Evolutionary conservation across 495 filamentous ascomycete genomes (phyloP).

Genomic region (Bryoglossum gracile): DNA sequence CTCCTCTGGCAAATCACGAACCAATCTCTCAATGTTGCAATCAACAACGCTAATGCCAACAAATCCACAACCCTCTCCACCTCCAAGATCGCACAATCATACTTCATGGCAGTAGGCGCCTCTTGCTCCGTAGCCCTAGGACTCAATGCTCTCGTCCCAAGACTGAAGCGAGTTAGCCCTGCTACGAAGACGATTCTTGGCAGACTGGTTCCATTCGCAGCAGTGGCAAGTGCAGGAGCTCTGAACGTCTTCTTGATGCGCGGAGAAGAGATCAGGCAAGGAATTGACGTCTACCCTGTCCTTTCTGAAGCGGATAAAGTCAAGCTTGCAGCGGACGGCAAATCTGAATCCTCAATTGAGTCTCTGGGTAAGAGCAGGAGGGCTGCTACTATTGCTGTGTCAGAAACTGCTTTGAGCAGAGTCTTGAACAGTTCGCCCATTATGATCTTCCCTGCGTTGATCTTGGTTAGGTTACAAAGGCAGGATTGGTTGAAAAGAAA

Average conservation of each 20-base stretch:
- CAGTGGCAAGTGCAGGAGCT: constrained; percentile 81
- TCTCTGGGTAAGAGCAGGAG: constrained; percentile 78
- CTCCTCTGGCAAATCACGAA: constrained; percentile 94
- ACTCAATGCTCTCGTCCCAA: constrained; percentile 81
- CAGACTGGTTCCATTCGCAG: constrained; percentile 89
- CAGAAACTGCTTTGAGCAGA: constrained; percentile 81
- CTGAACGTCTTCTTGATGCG: constrained; percentile 98
- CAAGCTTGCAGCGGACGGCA: constrained; percentile 42
- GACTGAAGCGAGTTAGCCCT: constrained; percentile 69
- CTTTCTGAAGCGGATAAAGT: constrained; percentile 49
- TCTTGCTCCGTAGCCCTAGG: constrained; percentile 90
- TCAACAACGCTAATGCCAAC: constrained; percentile 96
- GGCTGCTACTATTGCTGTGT: constrained; percentile 81
- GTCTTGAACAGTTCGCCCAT: constrained; percentile 92
- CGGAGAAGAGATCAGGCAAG: constrained; percentile 83
- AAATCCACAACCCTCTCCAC: constrained; percentile 82
- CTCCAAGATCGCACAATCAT: constrained; percentile 76
- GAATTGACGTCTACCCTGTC: constrained; percentile 90
- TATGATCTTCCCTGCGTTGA: constrained; percentile 87
- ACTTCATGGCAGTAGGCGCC: constrained; percentile 83
- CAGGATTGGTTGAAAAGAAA: constrained; percentile 65
- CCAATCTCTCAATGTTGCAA: constrained; percentile 94
- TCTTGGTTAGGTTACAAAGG: constrained; percentile 75
- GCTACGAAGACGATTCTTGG: constrained; percentile 64
- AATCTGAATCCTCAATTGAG: constrained; percentile 50